Conservation (phyloP, 164 flowering plant genomes). For the grape (Vitis vinifera) region ASM3070453v1 NC_081811.1:346501-347000, state of each 20-base stretch:
- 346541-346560: slow-evolving; percentile 25
- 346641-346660: slow-evolving; percentile 34
- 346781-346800: too few species aligned
- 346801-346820: neutral
- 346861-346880: neutral
- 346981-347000: neutral
- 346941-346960: neutral
- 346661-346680: slow-evolving; percentile 28
- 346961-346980: neutral
- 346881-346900: neutral
- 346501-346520: slow-evolving; percentile 27
- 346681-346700: slow-evolving; percentile 25
- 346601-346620: slow-evolving; percentile 20
- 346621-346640: slow-evolving; percentile 30
- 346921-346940: neutral
- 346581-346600: slow-evolving; percentile 36
- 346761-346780: too few species aligned
- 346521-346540: slow-evolving; percentile 19
- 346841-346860: neutral
- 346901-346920: neutral
- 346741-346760: too few species aligned
- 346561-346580: slow-evolving; percentile 26
- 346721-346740: neutral
- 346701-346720: slow-evolving; percentile 37
- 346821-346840: neutral